Conservation (phyloP, 768 basidiomycete species). For the Serpula lacrymans region DNA sequence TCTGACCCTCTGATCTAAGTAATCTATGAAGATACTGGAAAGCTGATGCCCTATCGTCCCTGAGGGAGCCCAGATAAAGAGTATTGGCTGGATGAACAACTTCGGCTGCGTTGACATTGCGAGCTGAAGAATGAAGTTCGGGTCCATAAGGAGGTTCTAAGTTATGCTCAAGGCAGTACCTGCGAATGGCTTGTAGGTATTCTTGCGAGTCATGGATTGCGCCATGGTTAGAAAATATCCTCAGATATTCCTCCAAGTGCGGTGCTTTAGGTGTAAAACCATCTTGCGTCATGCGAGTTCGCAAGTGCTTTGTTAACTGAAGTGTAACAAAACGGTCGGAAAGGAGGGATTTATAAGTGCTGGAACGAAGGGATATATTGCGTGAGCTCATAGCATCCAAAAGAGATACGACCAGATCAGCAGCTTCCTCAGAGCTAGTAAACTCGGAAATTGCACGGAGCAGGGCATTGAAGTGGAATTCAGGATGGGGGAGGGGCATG, state of each 20-base stretch:
- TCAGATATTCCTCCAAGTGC: slow-evolving; percentile 49
- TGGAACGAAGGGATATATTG: slow-evolving; percentile 35
- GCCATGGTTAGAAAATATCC: slow-evolving; percentile 44
- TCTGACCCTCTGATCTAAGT: slow-evolving; percentile 21
- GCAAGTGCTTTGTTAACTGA: slow-evolving; percentile 47
- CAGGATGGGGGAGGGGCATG: slow-evolving; percentile 16
- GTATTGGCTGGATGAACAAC: slow-evolving; percentile 39
- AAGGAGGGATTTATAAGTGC: slow-evolving; percentile 44
- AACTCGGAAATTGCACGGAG: slow-evolving; percentile 49
- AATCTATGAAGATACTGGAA: slow-evolving; percentile 44
- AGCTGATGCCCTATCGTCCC: slow-evolving; percentile 39
- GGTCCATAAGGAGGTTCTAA: slow-evolving; percentile 18
- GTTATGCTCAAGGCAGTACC: slow-evolving; percentile 15
- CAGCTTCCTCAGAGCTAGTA: slow-evolving; percentile 35
- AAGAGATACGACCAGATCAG: slow-evolving; percentile 38
- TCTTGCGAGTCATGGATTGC: slow-evolving; percentile 37
- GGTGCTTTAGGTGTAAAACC: slow-evolving; percentile 35
- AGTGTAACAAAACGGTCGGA: slow-evolving; percentile 49
- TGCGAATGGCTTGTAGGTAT: slow-evolving; percentile 39
- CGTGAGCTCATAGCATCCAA: slow-evolving; percentile 47
- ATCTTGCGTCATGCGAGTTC: slow-evolving; percentile 38
- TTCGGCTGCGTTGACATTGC: background rate
- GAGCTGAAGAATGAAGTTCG: background rate
- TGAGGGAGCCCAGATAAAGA: slow-evolving; percentile 39
- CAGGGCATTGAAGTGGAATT: slow-evolving; percentile 48